Conservation (phyloP, 495 filamentous ascomycete species). For the Penicillium salamii region DNA sequence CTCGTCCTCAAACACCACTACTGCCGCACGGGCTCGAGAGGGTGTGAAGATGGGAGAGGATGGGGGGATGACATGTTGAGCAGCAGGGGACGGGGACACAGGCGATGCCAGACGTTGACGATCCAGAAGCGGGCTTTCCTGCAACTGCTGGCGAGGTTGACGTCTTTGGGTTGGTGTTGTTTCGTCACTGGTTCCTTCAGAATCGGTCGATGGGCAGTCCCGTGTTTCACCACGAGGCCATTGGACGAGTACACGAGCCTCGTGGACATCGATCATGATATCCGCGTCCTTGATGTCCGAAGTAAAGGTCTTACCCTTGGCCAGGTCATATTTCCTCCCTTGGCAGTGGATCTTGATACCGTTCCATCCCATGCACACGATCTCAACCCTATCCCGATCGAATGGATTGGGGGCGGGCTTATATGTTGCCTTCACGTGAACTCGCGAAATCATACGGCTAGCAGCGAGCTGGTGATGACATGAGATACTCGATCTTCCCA, state of each 20-base stretch:
- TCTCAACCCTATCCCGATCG: conserved; percentile 70
- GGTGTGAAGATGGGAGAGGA: conserved; percentile 43
- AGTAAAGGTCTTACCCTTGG: conserved; percentile 84
- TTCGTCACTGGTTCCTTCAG: conserved; percentile 70
- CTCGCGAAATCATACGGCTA: conserved; percentile 85
- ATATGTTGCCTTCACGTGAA: conserved; percentile 88
- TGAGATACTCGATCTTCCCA: conserved; percentile 90
- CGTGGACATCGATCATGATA: conserved; percentile 94
- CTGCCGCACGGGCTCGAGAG: conserved; percentile 42
- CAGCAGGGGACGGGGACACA: conserved; percentile 69
- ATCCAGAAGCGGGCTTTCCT: conserved; percentile 66
- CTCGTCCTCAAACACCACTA: conserved; percentile 65
- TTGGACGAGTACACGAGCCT: conserved; percentile 80
- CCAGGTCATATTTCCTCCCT: conserved; percentile 79
- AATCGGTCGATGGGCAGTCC: conserved; percentile 57
- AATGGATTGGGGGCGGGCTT: conserved; percentile 61
- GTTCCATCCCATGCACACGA: conserved; percentile 94
- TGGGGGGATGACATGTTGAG: conserved; percentile 38
- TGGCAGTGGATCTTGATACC: conserved; percentile 90
- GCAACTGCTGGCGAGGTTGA: conserved; percentile 27
- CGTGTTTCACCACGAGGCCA: conserved; percentile 73
- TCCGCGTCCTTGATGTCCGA: conserved; percentile 87
- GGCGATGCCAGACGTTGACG: conserved; percentile 63
- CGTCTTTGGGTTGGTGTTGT: conserved; percentile 36
- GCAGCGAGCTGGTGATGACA: conserved; percentile 89